Conservation (phyloP, 2,329 filamentous ascomycete species). For the Claviceps africana region DNA sequence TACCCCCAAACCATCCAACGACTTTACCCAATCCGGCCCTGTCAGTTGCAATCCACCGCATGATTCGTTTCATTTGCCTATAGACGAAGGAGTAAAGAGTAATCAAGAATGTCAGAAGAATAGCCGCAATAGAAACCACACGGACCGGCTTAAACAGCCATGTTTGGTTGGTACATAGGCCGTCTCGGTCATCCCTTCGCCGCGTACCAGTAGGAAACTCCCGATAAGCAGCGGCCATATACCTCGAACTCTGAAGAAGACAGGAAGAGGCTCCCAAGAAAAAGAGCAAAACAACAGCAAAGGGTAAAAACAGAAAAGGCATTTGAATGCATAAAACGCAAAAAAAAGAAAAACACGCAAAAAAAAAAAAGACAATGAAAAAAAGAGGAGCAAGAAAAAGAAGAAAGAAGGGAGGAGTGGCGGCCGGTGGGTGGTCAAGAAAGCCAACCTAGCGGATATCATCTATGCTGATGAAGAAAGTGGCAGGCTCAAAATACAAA, state of each 20-base stretch:
- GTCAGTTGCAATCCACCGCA: neutral
- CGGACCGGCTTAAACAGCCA: neutral
- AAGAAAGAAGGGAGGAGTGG: conserved; percentile 4
- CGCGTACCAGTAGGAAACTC: neutral
- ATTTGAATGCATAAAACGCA: conserved; percentile 5
- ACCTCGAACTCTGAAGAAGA: neutral
- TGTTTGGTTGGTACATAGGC: neutral
- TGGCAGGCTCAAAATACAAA: conserved; percentile 18
- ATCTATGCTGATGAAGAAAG: conserved; percentile 16
- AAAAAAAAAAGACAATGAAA: too few relatives aligned
- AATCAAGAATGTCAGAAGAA: neutral
- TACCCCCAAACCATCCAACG: conserved; percentile 1
- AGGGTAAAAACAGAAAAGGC: conserved; percentile 7
- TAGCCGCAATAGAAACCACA: neutral
- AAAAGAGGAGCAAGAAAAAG: conserved; percentile 1
- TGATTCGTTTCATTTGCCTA: neutral
- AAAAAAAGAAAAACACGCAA: conserved; percentile 7
- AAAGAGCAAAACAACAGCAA: conserved; percentile 2
- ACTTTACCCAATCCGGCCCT: conserved; percentile 1
- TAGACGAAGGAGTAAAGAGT: neutral
- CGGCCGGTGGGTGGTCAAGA: neutral
- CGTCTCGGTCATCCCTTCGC: neutral
- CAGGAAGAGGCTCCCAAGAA: neutral
- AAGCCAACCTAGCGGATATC: conserved; percentile 11
- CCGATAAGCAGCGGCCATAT: neutral